These are phyloP conservation scores for Royoungia palumana DNA, from an alignment of 768 basidiomycete genomes.

Conservation along the genomic window DNA sequence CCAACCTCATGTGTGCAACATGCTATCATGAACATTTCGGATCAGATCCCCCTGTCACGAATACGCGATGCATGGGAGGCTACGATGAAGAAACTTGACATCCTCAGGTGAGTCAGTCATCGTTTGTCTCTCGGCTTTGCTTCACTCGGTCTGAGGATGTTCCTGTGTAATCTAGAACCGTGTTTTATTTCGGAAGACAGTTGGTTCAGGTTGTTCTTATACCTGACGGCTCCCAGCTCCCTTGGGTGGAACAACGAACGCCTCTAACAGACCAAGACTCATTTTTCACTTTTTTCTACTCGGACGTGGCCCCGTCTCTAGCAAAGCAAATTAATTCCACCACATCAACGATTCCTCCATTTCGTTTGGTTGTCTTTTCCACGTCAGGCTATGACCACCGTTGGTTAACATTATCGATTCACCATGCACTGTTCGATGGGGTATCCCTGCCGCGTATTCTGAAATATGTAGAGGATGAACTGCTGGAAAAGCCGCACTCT, in stretches of 20 bases:
- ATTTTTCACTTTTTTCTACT: constrained; percentile 22
- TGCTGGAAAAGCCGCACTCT: constrained; percentile 9
- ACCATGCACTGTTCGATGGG: constrained; percentile 34
- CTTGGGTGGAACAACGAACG: constrained; percentile 16
- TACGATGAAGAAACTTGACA: constrained; percentile 24
- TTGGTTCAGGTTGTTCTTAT: constrained; percentile 29
- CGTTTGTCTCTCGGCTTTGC: neutral
- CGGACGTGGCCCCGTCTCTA: constrained; percentile 16
- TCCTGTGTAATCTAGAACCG: constrained; percentile 19
- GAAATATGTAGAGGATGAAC: constrained; percentile 25
- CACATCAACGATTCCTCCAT: constrained; percentile 15
- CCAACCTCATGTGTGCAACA: constrained; percentile 45
- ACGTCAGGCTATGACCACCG: neutral
- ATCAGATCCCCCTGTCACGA: constrained; percentile 14
- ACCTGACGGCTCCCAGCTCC: constrained; percentile 6
- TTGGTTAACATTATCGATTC: constrained; percentile 29
- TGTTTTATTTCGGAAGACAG: constrained; percentile 30
- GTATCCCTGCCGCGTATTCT: constrained; percentile 30
- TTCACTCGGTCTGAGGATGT: neutral
- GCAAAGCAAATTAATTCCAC: constrained; percentile 25
- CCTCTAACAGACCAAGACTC: constrained; percentile 7
- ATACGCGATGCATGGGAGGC: constrained; percentile 36
- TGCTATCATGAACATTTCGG: constrained; percentile 32
- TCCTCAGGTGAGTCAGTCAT: constrained; percentile 26
- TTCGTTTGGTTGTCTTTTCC: constrained; percentile 14